Conservation (phyloP, 805 yeast species). For the Nakazawaea siamensis region DNA sequence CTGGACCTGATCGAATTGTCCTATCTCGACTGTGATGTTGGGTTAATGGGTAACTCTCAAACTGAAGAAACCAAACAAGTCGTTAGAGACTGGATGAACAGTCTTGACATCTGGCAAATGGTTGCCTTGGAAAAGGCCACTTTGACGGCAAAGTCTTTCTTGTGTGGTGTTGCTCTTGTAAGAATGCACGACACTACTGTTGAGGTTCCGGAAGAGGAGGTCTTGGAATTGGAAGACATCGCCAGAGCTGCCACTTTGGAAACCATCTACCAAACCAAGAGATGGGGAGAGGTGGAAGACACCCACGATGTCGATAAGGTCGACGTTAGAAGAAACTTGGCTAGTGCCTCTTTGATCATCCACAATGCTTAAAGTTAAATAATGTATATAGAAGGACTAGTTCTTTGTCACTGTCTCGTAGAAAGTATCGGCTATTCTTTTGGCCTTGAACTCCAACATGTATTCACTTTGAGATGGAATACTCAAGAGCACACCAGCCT, state of each 20-base stretch:
- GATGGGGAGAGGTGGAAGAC: conserved; percentile 99
- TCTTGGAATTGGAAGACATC: conserved; percentile 54
- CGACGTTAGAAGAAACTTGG: conserved; percentile 75
- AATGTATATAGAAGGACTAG: background rate
- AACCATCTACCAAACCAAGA: conserved; percentile 71
- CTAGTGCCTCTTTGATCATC: conserved; percentile 65
- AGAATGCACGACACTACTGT: conserved; percentile 27
- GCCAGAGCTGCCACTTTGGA: conserved; percentile 77
- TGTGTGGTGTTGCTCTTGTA: conserved; percentile 68
- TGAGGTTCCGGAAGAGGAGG: conserved; percentile 18
- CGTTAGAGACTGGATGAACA: conserved; percentile 56
- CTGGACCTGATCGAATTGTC: conserved; percentile 32
- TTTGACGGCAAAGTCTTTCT: conserved; percentile 74
- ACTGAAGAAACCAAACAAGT: conserved; percentile 45
- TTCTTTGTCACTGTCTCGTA: conserved; percentile 2
- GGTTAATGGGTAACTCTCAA: conserved; percentile 78
- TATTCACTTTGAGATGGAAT: conserved; percentile 2
- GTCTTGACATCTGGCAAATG: conserved; percentile 65
- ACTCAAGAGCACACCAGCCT: conserved; percentile 9
- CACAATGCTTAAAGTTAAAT: conserved; percentile 13
- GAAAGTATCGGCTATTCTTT: conserved; percentile 7
- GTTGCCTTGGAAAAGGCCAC: conserved; percentile 90
- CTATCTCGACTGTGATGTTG: conserved; percentile 77
- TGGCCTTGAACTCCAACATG: conserved; percentile 9
- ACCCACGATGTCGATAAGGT: conserved; percentile 96